Evolutionary conservation across 441 rosid species (phyloP), one percentile per base, ranked within the genome.

Genomic region (Breynia disticha): DNA sequence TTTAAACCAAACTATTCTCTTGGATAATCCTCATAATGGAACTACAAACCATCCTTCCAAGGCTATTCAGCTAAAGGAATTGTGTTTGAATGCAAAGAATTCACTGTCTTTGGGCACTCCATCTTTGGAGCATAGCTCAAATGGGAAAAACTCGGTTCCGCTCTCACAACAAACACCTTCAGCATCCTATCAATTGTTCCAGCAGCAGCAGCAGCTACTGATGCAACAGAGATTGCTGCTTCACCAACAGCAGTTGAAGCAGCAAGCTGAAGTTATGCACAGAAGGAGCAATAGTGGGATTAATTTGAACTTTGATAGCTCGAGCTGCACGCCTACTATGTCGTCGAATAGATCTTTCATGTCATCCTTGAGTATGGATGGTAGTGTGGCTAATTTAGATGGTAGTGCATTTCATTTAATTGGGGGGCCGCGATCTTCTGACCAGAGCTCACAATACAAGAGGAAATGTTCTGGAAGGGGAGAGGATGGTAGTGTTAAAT

Each of bases 241-340:
- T 49, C 84, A 71, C 19, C 76, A 65, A 41, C 74, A 72, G 51
- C 86, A 78, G 67, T 56, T 72, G 80, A 79, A 78, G 68, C 78
- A 72, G 56, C 91, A 82, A 62, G 86, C 89, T 69, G 87, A 87
- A 61, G 64, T 78, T 63, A 72, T 86, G 86, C 80, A 67, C 59
- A 67, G 77, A 54, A 82, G 72, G 55, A 83, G 81, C 68, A 87
- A 68, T 51, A 83, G 83, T 18, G 93, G 86, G 61, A 75, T 67
- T 13, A 82, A 55, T 71, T 56, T 84, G 75, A 75, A 72, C 64
- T 74, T 81, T 50, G 87, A 84, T 72, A 72, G 73, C 70, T 77
- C 91, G 55, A 84, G 82, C 73, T 79, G 83, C 72, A 84, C 87
- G 0, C 86, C 85, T 16, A 81, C 83, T 19, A 67, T 77, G 84